These are phyloP conservation scores for Gossypium davidsonii DNA, from an alignment of 441 rosid genomes.

Conservation along the genomic window DNA sequence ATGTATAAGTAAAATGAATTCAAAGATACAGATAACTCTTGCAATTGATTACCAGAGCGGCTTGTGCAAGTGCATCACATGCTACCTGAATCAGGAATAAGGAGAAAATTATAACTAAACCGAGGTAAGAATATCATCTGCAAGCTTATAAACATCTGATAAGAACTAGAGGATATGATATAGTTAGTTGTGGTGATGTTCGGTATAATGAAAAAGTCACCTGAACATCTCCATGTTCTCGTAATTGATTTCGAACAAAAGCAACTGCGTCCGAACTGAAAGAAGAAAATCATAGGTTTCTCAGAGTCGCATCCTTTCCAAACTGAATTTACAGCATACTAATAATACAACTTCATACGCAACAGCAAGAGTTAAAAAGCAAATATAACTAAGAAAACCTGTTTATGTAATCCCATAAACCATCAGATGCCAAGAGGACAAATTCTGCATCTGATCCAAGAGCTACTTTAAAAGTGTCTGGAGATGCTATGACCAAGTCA, in stretches of 20 bases:
- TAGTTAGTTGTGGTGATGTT: not conserved
- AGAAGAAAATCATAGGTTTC: slow-evolving; percentile 8
- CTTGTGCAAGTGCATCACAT: slow-evolving; percentile 71
- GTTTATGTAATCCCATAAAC: slow-evolving; percentile 90
- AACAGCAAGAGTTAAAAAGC: slow-evolving; percentile 2
- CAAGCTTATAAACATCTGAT: not conserved
- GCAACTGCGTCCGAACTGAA: slow-evolving; percentile 71
- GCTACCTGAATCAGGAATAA: slow-evolving; percentile 53
- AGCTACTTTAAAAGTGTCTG: slow-evolving; percentile 62
- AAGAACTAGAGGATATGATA: not conserved
- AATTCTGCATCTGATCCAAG: slow-evolving; percentile 81
- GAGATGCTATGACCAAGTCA: slow-evolving; percentile 75
- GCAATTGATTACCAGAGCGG: slow-evolving; percentile 57
- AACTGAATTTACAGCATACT: not conserved
- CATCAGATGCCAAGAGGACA: slow-evolving; percentile 80
- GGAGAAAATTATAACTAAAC: slow-evolving; percentile 2
- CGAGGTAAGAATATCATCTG: slow-evolving; percentile 4
- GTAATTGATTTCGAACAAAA: slow-evolving; percentile 72
- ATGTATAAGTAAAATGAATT: not conserved
- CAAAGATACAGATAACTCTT: slow-evolving; percentile 3
- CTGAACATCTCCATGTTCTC: slow-evolving; percentile 89
- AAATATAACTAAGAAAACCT: slow-evolving; percentile 32
- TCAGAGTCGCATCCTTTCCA: slow-evolving; percentile 7
- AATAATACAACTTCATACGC: not conserved
- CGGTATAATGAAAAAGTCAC: slow-evolving; percentile 23